A percentile compares a stretch with the other conserved stretches of the same genome.
Conservation (phyloP, 768 basidiomycete genomes). For the Chiua virens region DNA sequence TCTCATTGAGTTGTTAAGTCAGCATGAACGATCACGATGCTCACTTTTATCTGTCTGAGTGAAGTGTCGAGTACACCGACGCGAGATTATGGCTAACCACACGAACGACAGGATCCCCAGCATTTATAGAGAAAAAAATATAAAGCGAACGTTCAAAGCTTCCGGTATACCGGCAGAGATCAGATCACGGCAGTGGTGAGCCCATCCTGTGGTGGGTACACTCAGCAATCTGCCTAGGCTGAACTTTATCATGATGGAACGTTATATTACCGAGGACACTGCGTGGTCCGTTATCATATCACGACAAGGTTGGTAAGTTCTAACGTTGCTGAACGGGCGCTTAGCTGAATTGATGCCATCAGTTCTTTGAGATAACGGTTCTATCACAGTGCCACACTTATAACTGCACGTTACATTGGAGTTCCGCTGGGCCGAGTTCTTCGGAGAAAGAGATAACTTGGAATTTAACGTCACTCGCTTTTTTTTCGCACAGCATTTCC, state of each 20-base stretch:
- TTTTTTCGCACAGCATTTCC: background rate
- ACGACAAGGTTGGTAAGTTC: background rate
- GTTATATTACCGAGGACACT: background rate
- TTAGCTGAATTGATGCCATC: background rate
- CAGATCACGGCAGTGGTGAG: too few relatives aligned
- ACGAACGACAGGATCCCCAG: background rate
- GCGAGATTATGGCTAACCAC: background rate
- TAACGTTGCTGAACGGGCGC: conserved; percentile 6
- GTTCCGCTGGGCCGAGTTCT: too few relatives aligned
- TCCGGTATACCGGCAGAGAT: too few relatives aligned
- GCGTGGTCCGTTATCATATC: background rate
- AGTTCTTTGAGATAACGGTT: background rate
- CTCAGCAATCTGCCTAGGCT: too few relatives aligned
- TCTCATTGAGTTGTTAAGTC: background rate
- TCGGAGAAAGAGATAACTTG: too few relatives aligned
- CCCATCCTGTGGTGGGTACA: background rate
- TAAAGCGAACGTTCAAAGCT: background rate
- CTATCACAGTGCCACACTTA: too few relatives aligned
- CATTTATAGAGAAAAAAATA: conserved; percentile 11
- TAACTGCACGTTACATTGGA: too few relatives aligned
- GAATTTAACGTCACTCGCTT: too few relatives aligned
- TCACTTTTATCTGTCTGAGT: conserved; percentile 8
- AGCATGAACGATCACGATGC: background rate
- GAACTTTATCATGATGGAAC: conserved; percentile 5
- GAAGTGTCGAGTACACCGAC: background rate